Conservation (phyloP, 2,329 filamentous ascomycete genomes). For the Alternaria angustiovoidea region DNA sequence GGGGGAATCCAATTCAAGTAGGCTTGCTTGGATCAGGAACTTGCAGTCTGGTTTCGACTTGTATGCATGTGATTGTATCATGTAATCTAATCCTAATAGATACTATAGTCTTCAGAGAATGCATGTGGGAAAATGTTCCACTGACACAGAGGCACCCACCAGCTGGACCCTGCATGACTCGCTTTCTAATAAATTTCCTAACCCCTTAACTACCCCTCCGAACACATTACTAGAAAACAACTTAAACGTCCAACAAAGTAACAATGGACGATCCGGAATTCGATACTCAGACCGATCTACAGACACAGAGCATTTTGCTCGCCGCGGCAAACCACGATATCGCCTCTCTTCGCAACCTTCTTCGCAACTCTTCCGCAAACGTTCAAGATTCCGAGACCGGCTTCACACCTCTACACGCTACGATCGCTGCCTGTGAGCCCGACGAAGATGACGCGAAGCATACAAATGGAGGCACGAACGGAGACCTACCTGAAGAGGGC, state of each 20-base stretch:
- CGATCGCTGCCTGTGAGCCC: conserved; percentile 71
- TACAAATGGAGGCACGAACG: conserved; percentile 40
- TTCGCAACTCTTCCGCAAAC: conserved; percentile 71
- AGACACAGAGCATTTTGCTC: conserved; percentile 68
- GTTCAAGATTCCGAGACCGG: conserved; percentile 85
- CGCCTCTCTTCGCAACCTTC: conserved; percentile 71
- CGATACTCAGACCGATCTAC: conserved; percentile 53
- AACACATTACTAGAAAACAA: background rate
- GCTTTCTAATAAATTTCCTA: conserved; percentile 18
- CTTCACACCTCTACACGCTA: conserved; percentile 87
- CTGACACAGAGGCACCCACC: background rate
- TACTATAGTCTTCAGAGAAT: background rate
- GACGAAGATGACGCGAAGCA: conserved; percentile 43
- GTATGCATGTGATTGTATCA: background rate
- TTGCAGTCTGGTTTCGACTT: no score
- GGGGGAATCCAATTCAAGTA: rapidly evolving
- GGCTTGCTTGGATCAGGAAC: background rate
- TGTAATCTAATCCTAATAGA: background rate
- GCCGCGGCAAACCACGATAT: conserved; percentile 74
- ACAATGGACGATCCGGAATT: conserved; percentile 47
- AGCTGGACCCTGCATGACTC: conserved; percentile 22
- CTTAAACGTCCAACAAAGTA: background rate
- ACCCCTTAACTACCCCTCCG: conserved; percentile 12
- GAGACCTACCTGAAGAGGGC: conserved; percentile 40
- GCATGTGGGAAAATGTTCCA: background rate